These are phyloP conservation scores for Melampsora medusae DNA, from an alignment of 1,284 basidiomycete genomes.

Conservation along the genomic window DNA sequence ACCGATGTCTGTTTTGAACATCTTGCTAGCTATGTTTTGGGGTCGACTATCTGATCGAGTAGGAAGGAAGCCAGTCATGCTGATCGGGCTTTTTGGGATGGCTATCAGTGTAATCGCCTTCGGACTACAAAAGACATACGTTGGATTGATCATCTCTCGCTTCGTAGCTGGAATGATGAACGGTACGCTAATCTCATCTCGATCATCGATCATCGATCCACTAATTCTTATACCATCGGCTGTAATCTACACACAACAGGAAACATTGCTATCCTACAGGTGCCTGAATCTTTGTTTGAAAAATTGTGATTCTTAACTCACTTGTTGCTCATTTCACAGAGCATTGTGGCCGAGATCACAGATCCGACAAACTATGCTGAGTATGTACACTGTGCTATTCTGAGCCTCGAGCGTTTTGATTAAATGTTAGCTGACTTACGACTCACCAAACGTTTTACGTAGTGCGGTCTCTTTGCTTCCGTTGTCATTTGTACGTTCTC, in stretches of 20 bases:
- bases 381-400: background rate
- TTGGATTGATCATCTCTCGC: constrained; percentile 34
- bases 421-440: too few species aligned
- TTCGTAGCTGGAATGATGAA: constrained; percentile 43
- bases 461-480: too few species aligned
- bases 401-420: too few species aligned
- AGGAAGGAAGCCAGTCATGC: constrained; percentile 45
- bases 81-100: constrained; percentile 46
- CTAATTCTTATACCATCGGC: too few species aligned
- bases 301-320: too few species aligned
- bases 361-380: constrained; percentile 39
- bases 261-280: constrained; percentile 39
- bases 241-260: background rate
- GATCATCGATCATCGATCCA: too few species aligned
- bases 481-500: too few species aligned
- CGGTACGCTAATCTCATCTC: background rate
- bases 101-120: constrained; percentile 41
- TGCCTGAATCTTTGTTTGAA: background rate
- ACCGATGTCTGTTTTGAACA: background rate
- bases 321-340: background rate
- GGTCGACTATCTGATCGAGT: constrained; percentile 44
- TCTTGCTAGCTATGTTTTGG: constrained; percentile 47
- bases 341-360: constrained; percentile 34
- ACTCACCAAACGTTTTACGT: too few species aligned
- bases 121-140: constrained; percentile 31